Conservation (phyloP, 1,139 yeast genomes). For the Entelexis sorbosivorans region DNA sequence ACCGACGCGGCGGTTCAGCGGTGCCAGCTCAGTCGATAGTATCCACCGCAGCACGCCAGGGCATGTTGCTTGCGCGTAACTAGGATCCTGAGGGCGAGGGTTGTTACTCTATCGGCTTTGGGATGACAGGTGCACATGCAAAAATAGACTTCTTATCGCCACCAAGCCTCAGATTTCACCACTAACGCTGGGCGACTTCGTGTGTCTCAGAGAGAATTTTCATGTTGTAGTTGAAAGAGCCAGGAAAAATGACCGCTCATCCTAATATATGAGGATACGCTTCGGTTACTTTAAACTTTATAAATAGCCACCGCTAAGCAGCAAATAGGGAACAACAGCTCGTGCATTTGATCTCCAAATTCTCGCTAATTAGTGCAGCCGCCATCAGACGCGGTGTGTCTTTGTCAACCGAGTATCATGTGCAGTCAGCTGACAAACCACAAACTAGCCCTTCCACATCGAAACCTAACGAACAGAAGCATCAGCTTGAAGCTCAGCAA, state of each 20-base stretch:
- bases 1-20: not conserved
- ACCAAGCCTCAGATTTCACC: too few species aligned
- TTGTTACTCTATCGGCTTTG: not conserved
- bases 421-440: constrained; percentile 1
- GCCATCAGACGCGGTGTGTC: too few species aligned
- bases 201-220: too few species aligned
- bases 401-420: not conserved
- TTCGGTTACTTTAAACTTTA: too few species aligned
- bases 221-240: too few species aligned
- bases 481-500: not conserved
- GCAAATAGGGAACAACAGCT: too few species aligned
- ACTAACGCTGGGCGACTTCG: too few species aligned
- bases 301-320: too few species aligned
- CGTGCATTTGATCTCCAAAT: too few species aligned
- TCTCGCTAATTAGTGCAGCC: too few species aligned
- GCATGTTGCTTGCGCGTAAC: not conserved
- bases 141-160: not conserved
- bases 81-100: not conserved
- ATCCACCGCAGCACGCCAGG: not conserved
- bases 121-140: not conserved
- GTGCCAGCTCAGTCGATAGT: not conserved
- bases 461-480: not conserved
- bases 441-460: not conserved
- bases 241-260: too few species aligned
- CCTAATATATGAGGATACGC: too few species aligned